Evolutionary conservation across 225 moss, liverwort and hornwort genomes (phyloP).

Genomic region (Climacium dendroides): DNA sequence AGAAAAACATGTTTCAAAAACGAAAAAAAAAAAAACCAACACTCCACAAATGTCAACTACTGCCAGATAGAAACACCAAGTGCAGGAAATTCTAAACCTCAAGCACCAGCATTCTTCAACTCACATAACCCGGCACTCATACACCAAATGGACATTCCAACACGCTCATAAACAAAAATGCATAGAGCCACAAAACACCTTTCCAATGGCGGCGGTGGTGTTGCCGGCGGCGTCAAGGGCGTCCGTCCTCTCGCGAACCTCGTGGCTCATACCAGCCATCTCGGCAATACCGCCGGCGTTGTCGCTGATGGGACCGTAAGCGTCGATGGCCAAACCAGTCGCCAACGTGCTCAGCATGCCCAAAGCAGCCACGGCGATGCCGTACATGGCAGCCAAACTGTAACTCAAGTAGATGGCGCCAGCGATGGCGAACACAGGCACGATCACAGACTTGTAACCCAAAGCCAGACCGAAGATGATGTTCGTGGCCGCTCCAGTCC

Average conservation of each 20-base stretch:
- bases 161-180: not conserved
- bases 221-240: slow-evolving; percentile 56
- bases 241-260: slow-evolving; percentile 50
- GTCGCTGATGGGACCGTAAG: slow-evolving; percentile 70
- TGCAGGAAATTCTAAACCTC: too few relatives aligned
- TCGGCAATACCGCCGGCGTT: slow-evolving; percentile 76
- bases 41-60: too few relatives aligned
- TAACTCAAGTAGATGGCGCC: slow-evolving; percentile 57
- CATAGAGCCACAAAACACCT: not conserved
- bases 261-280: slow-evolving; percentile 75
- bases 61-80: too few relatives aligned
- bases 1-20: rapidly evolving
- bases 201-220: slow-evolving; percentile 61
- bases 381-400: slow-evolving; percentile 72
- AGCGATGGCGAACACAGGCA: slow-evolving; percentile 62
- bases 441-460: slow-evolving; percentile 63
- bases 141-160: too few relatives aligned
- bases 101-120: too few relatives aligned
- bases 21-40: not conserved
- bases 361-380: slow-evolving; percentile 57
- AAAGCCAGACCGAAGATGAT: slow-evolving; percentile 62
- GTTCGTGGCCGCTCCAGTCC: slow-evolving; percentile 65
- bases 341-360: slow-evolving; percentile 73
- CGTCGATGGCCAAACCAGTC: slow-evolving; percentile 60
- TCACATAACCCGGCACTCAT: too few relatives aligned